These are phyloP conservation scores for Angophora floribunda DNA, from an alignment of 345 rosid genomes.

Conservation along the genomic window DNA sequence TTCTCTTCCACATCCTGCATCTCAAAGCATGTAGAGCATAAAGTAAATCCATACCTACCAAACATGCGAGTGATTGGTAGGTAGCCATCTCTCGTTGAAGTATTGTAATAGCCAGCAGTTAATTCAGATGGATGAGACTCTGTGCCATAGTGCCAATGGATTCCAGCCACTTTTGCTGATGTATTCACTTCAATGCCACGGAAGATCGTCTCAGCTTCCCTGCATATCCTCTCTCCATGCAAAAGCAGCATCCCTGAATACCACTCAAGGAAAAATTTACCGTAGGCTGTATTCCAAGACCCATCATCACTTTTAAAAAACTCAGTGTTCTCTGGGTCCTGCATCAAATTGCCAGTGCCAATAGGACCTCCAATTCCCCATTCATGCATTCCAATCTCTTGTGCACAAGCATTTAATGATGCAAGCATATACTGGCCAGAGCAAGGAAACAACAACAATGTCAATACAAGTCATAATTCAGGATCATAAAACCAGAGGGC, in stretches of 20 bases:
- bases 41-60: conserved; percentile 19
- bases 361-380: conserved; percentile 39
- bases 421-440: conserved; percentile 38
- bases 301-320: conserved; percentile 33
- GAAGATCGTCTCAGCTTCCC: conserved; percentile 31
- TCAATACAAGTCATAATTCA: neutral
- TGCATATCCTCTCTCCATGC: conserved; percentile 40
- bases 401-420: conserved; percentile 32
- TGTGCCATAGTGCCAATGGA: conserved; percentile 38
- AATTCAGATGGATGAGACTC: conserved; percentile 37
- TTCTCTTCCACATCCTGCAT: conserved; percentile 30
- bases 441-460: neutral
- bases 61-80: conserved; percentile 35
- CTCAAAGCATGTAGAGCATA: conserved; percentile 35
- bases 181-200: conserved; percentile 16
- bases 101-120: conserved; percentile 45
- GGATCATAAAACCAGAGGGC: neutral
- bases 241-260: conserved; percentile 36
- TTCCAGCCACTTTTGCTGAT: conserved; percentile 33
- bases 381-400: conserved; percentile 19
- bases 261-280: conserved; percentile 41
- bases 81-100: conserved; percentile 32
- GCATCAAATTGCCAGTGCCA: conserved; percentile 20
- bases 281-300: conserved; percentile 30
- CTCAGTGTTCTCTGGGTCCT: conserved; percentile 26